Conservation (phyloP, 179 eudicot species). For the Beta macrorhiza region DNA sequence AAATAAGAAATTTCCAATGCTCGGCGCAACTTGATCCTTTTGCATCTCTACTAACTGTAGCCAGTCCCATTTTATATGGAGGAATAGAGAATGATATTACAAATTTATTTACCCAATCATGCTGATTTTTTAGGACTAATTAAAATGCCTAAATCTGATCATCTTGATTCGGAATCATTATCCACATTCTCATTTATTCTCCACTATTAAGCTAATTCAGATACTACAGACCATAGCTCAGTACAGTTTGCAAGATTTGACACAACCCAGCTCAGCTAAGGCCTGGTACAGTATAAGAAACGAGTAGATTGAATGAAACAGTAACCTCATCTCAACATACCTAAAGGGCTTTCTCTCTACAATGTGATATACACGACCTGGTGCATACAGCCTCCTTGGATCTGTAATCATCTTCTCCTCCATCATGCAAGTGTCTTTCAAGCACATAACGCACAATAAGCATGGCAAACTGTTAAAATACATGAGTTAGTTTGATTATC, state of each 20-base stretch:
- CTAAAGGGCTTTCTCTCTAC: conserved; percentile 85
- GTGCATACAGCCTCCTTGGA: conserved; percentile 89
- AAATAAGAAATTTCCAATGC: background rate
- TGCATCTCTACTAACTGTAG: background rate
- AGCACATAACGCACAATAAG: conserved; percentile 79
- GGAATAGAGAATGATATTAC: background rate
- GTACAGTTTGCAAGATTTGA: background rate
- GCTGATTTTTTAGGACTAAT: background rate
- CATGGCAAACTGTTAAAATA: conserved; percentile 77
- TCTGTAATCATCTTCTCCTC: conserved; percentile 80
- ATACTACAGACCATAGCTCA: conserved; percentile 1
- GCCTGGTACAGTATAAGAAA: background rate
- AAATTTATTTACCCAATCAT: background rate
- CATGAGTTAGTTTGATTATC: conserved; percentile 21
- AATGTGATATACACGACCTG: conserved; percentile 97
- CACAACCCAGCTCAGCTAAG: conserved; percentile 1
- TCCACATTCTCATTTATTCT: background rate
- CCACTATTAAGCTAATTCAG: background rate
- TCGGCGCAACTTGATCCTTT: background rate
- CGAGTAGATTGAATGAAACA: conserved; percentile 1
- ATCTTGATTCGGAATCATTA: background rate
- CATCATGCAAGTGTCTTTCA: conserved; percentile 84
- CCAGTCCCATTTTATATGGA: background rate
- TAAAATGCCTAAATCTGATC: no score
- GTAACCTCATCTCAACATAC: conserved; percentile 34